phyloP scores from a whole-genome alignment of 164 flowering plant genomes.

The Nelumbo lutea region DNA sequence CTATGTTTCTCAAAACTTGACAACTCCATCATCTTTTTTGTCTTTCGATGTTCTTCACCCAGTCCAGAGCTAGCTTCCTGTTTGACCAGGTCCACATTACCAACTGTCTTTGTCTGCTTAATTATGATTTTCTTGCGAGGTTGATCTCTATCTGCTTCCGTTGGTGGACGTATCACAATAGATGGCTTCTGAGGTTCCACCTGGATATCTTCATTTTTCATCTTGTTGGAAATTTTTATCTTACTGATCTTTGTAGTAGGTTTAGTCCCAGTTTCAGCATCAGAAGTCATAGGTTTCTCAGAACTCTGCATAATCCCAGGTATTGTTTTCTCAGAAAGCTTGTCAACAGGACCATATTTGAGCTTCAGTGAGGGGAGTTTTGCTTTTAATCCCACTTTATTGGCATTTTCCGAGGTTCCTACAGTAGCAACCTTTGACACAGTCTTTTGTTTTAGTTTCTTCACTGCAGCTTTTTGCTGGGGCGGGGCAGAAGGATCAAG shows the following conservation, averaged over 20 bases:
- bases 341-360: constrained; percentile 60
- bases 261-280: constrained; percentile 41
- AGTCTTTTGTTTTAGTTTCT: constrained; percentile 49
- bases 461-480: constrained; percentile 40
- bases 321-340: constrained; percentile 34
- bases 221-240: constrained; percentile 57
- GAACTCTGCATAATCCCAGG: constrained; percentile 27
- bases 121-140: constrained; percentile 63
- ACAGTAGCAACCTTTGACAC: constrained; percentile 40
- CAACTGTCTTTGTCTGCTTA: constrained; percentile 64
- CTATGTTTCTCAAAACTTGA: constrained; percentile 43
- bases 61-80: constrained; percentile 39
- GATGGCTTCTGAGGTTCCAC: constrained; percentile 49
- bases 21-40: constrained; percentile 65
- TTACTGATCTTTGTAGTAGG: constrained; percentile 53
- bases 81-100: constrained; percentile 41
- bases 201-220: constrained; percentile 48
- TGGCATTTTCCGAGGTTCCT: constrained; percentile 54
- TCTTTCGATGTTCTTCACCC: constrained; percentile 47
- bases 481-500: constrained; percentile 38
- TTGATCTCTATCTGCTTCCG: constrained; percentile 46
- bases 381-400: constrained; percentile 38
- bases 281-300: constrained; percentile 38
- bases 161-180: constrained; percentile 54
- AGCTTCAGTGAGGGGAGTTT: constrained; percentile 61